Base-by-base conservation (phyloP, 495 filamentous ascomycete species). In the Neohortaea acidophila region DNA sequence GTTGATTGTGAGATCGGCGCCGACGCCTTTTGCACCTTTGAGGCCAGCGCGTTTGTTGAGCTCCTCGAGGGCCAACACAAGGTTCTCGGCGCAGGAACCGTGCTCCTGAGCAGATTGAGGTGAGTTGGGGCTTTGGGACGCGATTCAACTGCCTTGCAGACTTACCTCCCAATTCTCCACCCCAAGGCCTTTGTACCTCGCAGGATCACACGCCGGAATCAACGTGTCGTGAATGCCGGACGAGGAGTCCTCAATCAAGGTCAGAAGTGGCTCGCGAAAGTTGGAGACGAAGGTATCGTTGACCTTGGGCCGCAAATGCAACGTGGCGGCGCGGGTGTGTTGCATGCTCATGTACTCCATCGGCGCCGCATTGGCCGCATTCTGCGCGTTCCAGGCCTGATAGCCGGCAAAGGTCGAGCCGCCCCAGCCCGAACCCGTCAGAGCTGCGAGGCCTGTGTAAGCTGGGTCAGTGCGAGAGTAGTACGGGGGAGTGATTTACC, bases 281-380 rank as follows among this genome's bases (percentile, higher is more conserved):
- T 60, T 62, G 1, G 53, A 51, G 27, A 58, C 45, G 3, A 62
- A 44, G 1, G 49, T 55, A 36, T 59, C 55, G 26, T 51, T 36
- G 33, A 54, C 41, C 32, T 42, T 35, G 7, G 58, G 58, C 4
- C 48, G 43, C 39, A 60, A 46, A 33, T 53, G 51, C 22, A 55
- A 34, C 12, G 49, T 48, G 0, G 45, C 35, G 12, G 56, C 43
- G n/a, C 52, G 56, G 2, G 56, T 52, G 43, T 60, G 58, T 0
- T 54, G 49, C 39, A 62, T 57, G 23, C 52, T 56, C 36, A 62
- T 52, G 47, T 46, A 61, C 39, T 61, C 59, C 51, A 54, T 54
- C 8, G 46, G 38, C 17, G 51, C 51, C 3, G 20, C 31, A 11
- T 47, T 28, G 27, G 29, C n/a, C 1, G 39, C 37, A 14, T 44